These are phyloP conservation scores for Anastatica hierochuntica DNA, from an alignment of 345 rosid species.

Conservation along the genomic window DNA sequence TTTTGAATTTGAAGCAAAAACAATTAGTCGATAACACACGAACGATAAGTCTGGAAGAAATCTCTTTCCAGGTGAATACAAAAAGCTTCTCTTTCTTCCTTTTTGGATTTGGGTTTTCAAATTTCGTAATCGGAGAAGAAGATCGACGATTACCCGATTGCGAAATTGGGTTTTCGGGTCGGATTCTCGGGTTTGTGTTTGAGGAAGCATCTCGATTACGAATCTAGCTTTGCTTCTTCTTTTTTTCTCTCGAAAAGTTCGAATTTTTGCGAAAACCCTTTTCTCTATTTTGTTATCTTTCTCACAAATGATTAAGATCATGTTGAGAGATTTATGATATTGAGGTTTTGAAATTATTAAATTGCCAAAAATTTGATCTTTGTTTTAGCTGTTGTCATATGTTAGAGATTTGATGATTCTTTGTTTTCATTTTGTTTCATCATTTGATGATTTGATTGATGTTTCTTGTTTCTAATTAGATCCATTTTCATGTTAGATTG, in stretches of 20 bases:
- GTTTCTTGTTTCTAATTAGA: constrained; percentile 10
- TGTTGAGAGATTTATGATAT: too few relatives aligned
- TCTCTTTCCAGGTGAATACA: too few relatives aligned
- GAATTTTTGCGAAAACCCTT: not conserved
- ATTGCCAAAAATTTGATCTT: not conserved
- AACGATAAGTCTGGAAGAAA: too few relatives aligned
- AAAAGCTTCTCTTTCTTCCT: not conserved
- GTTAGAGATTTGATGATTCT: constrained; percentile 1
- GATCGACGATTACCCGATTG: not conserved
- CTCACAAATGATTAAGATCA: not conserved
- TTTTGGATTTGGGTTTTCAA: not conserved
- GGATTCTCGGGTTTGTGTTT: constrained; percentile 15
- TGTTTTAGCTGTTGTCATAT: not conserved
- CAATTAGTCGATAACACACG: too few relatives aligned
- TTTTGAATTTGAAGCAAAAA: constrained; percentile 12
- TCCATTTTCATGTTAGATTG: constrained; percentile 13
- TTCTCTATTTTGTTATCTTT: not conserved
- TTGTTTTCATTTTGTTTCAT: not conserved
- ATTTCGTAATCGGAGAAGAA: too few relatives aligned
- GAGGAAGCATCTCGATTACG: not conserved
- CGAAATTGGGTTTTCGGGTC: too few relatives aligned
- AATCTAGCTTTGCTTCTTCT: too few relatives aligned
- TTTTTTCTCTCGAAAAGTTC: too few relatives aligned
- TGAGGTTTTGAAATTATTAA: too few relatives aligned
- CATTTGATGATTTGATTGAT: not conserved